Base-by-base conservation (phyloP, 805 yeast species). In the Teunomyces barrocoloradensis region DNA sequence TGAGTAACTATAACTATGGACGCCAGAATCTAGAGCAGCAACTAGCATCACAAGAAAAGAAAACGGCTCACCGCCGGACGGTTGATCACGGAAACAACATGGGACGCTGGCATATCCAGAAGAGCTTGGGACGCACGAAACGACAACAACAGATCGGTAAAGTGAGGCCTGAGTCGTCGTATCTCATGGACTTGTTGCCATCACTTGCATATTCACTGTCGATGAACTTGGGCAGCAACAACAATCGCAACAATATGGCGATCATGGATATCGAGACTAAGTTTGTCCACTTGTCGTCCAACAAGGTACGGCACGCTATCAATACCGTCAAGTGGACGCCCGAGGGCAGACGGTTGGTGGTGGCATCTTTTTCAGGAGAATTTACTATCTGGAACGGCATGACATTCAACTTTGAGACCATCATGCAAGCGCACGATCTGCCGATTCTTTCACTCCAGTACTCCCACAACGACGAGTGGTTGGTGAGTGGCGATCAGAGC, bases 401-500 rank as follows among this genome's bases (percentile, higher is more conserved):
- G 75, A 85, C 96, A 7, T 94, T 92, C 69, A 89, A 89, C 62
- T 90, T 94, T 63, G 99, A 94, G 64, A 89, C 96, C 46, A 90
- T 94, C 53, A 94, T 91, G 95, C 99, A 94, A 72, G 98, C 98
- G 1, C 99, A 94, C 67, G 99, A 94, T 64, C 77, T 86, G 50
- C 90, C 97, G 0, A 86, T 94, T 32, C 77, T 90, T 29, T 75
- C 92, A 1, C 71, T 89, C 60, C 78, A 80, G 53, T 94, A 92
- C 68, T 84, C 94, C 5, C 95, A 89, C 64, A 84, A 85, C 50
- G 97, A 89, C 51, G 97, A 91, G 53, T 94, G 98, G 98, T 77
- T 94, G 50, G 72, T 94, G 20, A 85, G 95, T 60, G 97, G 96
- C 32, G 98, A 94, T 68, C 92, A 90, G 58, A 90, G 85, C 48